A percentile compares a stretch with the other conserved stretches of the same genome.
Conservation (phyloP, 352 stramenopile species). For the Pythium graminicola region DNA sequence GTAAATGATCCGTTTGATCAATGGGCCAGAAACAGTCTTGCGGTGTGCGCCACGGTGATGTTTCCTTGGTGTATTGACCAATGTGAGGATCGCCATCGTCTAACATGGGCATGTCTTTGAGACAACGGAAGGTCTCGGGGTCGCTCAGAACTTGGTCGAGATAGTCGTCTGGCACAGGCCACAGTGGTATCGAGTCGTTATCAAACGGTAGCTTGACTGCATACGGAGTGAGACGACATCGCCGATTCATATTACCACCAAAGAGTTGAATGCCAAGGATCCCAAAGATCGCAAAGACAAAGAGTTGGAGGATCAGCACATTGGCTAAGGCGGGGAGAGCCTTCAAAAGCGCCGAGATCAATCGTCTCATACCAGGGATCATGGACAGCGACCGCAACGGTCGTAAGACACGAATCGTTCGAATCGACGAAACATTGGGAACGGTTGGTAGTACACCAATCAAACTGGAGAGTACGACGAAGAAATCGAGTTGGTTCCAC, state of each 20-base stretch:
- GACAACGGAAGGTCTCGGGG: conserved; percentile 32
- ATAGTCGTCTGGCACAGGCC: conserved; percentile 49
- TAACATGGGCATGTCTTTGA: conserved; percentile 26
- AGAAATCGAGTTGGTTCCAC: conserved; percentile 92
- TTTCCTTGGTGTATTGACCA: conserved; percentile 49
- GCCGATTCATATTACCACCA: conserved; percentile 64
- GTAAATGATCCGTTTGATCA: conserved; percentile 59
- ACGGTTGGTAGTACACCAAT: conserved; percentile 49
- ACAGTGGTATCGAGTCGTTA: conserved; percentile 26
- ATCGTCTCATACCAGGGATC: conserved; percentile 68
- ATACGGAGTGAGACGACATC: conserved; percentile 73
- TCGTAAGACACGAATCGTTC: conserved; percentile 84
- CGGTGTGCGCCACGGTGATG: conserved; percentile 50
- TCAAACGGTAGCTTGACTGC: conserved; percentile 50
- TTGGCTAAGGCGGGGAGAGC: conserved; percentile 82
- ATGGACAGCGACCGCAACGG: conserved; percentile 85
- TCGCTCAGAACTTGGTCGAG: conserved; percentile 35
- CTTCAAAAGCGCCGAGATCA: conserved; percentile 83
- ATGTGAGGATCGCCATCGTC: conserved; percentile 43
- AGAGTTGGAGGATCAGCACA: conserved; percentile 86
- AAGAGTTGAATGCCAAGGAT: conserved; percentile 90
- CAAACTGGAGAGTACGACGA: conserved; percentile 82
- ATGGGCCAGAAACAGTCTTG: conserved; percentile 92
- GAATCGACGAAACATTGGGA: conserved; percentile 74
- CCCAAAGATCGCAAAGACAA: conserved; percentile 89